These are phyloP conservation scores for Pythium pyrilobum DNA, from an alignment of 352 stramenopile genomes.

Conservation along the genomic window DNA sequence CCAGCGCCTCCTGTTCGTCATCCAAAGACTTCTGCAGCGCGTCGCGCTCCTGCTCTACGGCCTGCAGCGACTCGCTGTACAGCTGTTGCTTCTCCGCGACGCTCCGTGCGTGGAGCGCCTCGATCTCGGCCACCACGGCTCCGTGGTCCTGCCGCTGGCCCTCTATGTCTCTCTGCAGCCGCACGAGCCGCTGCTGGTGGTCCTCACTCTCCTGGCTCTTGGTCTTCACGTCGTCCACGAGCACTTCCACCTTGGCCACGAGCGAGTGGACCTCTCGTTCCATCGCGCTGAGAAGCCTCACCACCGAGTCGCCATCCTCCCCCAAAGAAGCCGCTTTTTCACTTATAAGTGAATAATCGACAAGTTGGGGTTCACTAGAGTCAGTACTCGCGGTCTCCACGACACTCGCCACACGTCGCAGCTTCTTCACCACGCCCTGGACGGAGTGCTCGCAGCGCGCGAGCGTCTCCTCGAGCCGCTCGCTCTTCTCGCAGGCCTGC, in stretches of 20 bases:
- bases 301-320: not conserved
- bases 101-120: constrained; percentile 32
- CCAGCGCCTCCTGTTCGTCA: constrained; percentile 15
- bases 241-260: not conserved
- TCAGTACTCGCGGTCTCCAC: not conserved
- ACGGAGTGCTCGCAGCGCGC: constrained; percentile 22
- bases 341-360: too few relatives aligned
- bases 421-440: constrained; percentile 19
- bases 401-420: constrained; percentile 7
- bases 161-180: constrained; percentile 29
- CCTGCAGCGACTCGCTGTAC: constrained; percentile 22
- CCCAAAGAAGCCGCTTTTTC: too few relatives aligned
- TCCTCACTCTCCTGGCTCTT: constrained; percentile 19
- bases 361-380: too few relatives aligned
- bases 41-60: constrained; percentile 37
- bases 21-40: constrained; percentile 24
- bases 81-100: constrained; percentile 34
- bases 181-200: constrained; percentile 8
- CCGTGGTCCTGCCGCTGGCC: constrained; percentile 32
- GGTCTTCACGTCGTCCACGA: constrained; percentile 18
- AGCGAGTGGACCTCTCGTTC: constrained; percentile 9
- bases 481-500: constrained; percentile 45
- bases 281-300: not conserved
- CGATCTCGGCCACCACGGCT: constrained; percentile 32
- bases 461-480: constrained; percentile 34